These are phyloP conservation scores for Talaromyces marneffei DNA, from an alignment of 2,329 filamentous ascomycete genomes.

Conservation along the genomic window DNA sequence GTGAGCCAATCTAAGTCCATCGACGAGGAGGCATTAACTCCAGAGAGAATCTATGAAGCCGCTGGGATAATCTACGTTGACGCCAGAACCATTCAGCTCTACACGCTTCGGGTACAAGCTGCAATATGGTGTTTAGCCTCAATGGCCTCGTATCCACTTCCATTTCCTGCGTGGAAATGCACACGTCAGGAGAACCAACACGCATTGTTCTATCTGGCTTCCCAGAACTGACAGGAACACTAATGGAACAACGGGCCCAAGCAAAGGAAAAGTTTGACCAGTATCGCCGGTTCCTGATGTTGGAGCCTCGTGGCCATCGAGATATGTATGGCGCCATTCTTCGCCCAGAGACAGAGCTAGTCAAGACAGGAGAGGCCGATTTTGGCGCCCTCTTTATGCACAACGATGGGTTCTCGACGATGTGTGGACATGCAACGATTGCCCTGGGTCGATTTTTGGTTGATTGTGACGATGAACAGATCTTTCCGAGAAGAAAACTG, in stretches of 20 bases:
- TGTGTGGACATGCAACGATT: constrained; percentile 50
- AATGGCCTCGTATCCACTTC: not conserved
- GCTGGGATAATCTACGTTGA: not conserved
- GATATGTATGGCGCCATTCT: constrained; percentile 51
- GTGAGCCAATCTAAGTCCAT: too few species aligned
- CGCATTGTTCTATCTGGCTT: constrained; percentile 43
- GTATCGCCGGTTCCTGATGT: constrained; percentile 39
- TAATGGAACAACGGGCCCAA: constrained; percentile 21
- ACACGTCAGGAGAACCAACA: constrained; percentile 47
- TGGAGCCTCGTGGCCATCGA: constrained; percentile 46
- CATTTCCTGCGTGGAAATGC: constrained; percentile 37
- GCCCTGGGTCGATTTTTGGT: constrained; percentile 43
- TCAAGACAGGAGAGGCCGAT: constrained; percentile 28
- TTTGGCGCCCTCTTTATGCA: constrained; percentile 39
- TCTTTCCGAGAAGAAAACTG: constrained; percentile 22
- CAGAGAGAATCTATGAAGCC: not conserved
- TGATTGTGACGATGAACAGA: constrained; percentile 34
- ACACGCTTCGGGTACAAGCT: not conserved
- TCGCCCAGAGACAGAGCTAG: constrained; percentile 38
- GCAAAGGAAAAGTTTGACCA: constrained; percentile 36
- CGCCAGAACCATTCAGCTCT: not conserved
- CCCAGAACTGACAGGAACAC: constrained; percentile 31
- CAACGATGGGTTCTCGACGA: constrained; percentile 46
- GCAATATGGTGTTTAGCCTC: not conserved
- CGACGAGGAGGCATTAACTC: not conserved